These are phyloP conservation scores for Apophysomyces trapeziformis DNA, from an alignment of 371 early-diverging fungal species.

Conservation along the genomic window DNA sequence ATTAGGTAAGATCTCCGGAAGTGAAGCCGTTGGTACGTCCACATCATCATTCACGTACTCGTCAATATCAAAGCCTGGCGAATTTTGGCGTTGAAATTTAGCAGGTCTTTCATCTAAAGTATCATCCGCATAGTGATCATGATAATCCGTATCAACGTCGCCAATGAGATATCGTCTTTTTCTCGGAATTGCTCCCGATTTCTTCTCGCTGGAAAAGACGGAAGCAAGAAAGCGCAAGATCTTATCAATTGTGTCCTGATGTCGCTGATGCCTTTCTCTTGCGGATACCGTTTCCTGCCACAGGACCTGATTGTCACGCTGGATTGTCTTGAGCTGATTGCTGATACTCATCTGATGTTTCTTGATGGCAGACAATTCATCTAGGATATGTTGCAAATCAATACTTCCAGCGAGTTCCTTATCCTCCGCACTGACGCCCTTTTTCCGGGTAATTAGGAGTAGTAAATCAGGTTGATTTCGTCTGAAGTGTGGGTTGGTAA, in stretches of 20 bases:
- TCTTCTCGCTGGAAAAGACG: slow-evolving; percentile 69
- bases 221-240: slow-evolving; percentile 81
- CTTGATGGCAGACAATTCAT: slow-evolving; percentile 87
- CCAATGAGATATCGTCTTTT: slow-evolving; percentile 51
- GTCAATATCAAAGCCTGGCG: slow-evolving; percentile 23
- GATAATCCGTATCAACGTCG: slow-evolving; percentile 24
- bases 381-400: slow-evolving; percentile 65
- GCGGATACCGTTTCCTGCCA: slow-evolving; percentile 85
- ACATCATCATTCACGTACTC: slow-evolving; percentile 27
- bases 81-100: slow-evolving; percentile 16
- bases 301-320: slow-evolving; percentile 83
- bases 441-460: slow-evolving; percentile 57
- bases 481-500: slow-evolving; percentile 59
- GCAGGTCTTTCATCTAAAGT: slow-evolving; percentile 12
- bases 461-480: slow-evolving; percentile 61
- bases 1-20: not conserved
- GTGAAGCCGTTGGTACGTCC: slow-evolving; percentile 10
- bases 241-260: slow-evolving; percentile 94
- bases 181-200: slow-evolving; percentile 46
- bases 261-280: slow-evolving; percentile 79
- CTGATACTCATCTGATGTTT: slow-evolving; percentile 89
- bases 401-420: slow-evolving; percentile 33
- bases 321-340: slow-evolving; percentile 82
- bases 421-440: slow-evolving; percentile 48
- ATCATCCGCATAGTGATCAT: slow-evolving; percentile 16